These are phyloP conservation scores for Rhododendron molle DNA, from an alignment of 148 eudicot genomes.

Conservation along the genomic window DNA sequence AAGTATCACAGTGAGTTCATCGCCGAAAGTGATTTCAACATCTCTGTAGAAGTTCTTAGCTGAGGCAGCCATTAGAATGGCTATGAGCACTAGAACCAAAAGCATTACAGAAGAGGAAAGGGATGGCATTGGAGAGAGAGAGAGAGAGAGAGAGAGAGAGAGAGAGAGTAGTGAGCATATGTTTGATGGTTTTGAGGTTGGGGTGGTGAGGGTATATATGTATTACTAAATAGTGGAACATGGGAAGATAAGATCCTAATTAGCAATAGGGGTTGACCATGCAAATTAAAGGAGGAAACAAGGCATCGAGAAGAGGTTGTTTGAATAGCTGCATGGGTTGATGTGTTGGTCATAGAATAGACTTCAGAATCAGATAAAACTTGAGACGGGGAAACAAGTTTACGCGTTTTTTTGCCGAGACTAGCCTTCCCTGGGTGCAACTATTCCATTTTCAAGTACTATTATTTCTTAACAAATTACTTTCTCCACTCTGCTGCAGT, in stretches of 20 bases:
- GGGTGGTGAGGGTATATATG: not conserved
- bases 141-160: not conserved
- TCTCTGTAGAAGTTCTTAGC: conserved; percentile 25
- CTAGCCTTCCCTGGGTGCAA: not conserved
- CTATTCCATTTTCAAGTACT: not conserved
- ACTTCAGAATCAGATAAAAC: not conserved
- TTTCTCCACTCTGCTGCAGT: too few relatives aligned
- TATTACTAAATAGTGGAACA: too few relatives aligned
- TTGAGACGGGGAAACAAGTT: not conserved
- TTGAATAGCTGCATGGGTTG: not conserved
- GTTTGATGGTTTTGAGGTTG: not conserved
- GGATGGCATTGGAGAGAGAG: not conserved
- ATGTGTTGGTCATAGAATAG: not conserved
- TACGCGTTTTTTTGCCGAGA: not conserved
- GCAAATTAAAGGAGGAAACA: not conserved
- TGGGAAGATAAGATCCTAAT: not conserved
- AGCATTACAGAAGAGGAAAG: not conserved
- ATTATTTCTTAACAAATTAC: too few relatives aligned
- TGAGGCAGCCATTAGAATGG: not conserved
- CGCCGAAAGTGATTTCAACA: conserved; percentile 17
- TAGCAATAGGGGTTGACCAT: not conserved
- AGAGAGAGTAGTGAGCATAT: too few relatives aligned
- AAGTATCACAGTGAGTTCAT: conserved; percentile 10
- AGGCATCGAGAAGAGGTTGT: not conserved
- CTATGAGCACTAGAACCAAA: not conserved